Base-by-base conservation (phyloP, 768 basidiomycete species). In the Dendrothele bispora region DNA sequence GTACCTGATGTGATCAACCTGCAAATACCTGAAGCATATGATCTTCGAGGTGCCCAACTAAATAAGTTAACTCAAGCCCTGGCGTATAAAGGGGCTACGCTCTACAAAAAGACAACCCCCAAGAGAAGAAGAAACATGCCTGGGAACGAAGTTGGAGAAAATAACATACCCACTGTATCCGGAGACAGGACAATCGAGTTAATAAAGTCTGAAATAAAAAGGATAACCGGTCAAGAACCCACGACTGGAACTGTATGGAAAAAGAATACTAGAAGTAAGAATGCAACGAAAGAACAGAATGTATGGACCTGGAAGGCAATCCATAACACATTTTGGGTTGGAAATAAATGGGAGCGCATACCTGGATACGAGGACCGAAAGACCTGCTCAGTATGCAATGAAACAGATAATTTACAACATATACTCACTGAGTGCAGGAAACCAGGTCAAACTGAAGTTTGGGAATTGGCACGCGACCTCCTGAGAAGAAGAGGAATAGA, bases 21-120 rank as follows among this genome's bases (percentile, higher is more conserved):
- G 0, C 18, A 22, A 10, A 32, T 2, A 44, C 50, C 0, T 6
- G 34, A n/a, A 29, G 12, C 1, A 27, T 50, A 15, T 1, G 5
- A n/a, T n/a, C n/a, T 56, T 0, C n/a, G 29, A 0, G 61, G 61
- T 0, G 56, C 54, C 0, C 57, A 54, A 26, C 51, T 61, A 3
- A 15, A 43, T 0, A 27, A 24, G 1, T 44, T 61, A 27, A 59
- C 61, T 2, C 61, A 60, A 40, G 35, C 52, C 1, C 43, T 53
- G 4, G 53, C 51, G 0, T 61, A 60, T 28, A 50, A 39, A 29
- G 51, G n/a, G 0, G 56, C 55, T 2, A 20, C 48, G 7, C 21
- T n/a, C n/a, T n/a, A n/a, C n/a, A n/a, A 50, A 27, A 3, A 43
- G 11, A 37, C 25, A 7, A 43, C 46, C 4, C 29, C 37, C 1